These are phyloP conservation scores for Pichia terricola DNA, from an alignment of 1,139 yeast species.

Conservation along the genomic window DNA sequence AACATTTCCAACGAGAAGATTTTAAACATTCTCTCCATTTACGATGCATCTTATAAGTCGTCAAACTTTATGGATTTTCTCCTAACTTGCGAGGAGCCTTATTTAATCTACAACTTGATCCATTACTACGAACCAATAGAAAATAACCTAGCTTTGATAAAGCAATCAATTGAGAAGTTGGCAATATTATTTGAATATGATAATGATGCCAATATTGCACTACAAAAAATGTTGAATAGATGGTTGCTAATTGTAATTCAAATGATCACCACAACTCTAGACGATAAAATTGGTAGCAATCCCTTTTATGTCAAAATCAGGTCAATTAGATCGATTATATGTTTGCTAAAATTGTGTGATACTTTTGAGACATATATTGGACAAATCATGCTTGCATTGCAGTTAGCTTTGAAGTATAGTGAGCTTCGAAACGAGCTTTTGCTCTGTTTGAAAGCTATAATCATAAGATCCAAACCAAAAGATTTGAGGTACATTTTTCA, in stretches of 20 bases:
- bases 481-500: slow-evolving; percentile 49
- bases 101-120: slow-evolving; percentile 20
- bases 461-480: slow-evolving; percentile 38
- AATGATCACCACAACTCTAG: slow-evolving; percentile 68
- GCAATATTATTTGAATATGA: slow-evolving; percentile 24
- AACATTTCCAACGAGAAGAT: slow-evolving; percentile 41
- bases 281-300: slow-evolving; percentile 60
- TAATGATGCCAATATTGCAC: slow-evolving; percentile 5
- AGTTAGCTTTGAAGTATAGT: slow-evolving; percentile 60
- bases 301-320: slow-evolving; percentile 65
- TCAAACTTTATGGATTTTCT: slow-evolving; percentile 34
- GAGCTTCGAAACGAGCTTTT: slow-evolving; percentile 57
- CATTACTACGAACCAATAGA: slow-evolving; percentile 17
- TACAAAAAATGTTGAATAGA: slow-evolving; percentile 8
- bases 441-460: slow-evolving; percentile 56
- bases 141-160: slow-evolving; percentile 25
- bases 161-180: slow-evolving; percentile 31
- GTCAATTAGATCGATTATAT: slow-evolving; percentile 66
- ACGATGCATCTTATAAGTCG: slow-evolving; percentile 32
- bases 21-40: slow-evolving; percentile 44
- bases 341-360: slow-evolving; percentile 50
- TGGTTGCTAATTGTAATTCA: slow-evolving; percentile 73
- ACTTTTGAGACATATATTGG: slow-evolving; percentile 73
- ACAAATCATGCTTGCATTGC: slow-evolving; percentile 80
- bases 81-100: slow-evolving; percentile 31